Base-by-base conservation (phyloP, 208 protist species). In the Endotrypanum monterogeii region DNA sequence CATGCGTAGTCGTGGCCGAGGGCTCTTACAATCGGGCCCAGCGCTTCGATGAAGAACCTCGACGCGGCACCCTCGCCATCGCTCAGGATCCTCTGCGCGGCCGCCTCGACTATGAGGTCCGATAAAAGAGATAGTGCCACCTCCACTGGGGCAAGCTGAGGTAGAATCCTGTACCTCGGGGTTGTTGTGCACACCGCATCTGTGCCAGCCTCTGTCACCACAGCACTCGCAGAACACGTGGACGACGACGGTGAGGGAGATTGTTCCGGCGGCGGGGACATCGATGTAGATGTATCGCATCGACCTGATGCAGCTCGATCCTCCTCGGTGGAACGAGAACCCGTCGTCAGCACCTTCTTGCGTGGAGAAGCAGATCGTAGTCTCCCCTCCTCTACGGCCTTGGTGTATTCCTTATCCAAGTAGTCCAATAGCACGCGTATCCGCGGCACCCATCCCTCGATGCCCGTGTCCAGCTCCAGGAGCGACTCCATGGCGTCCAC, bases 401-500 rank as follows among this genome's bases (percentile, higher is more conserved):
- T 73, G 9, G 55, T 69, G 44, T 82, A 72, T 78, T 73, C 80
- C 6, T 41, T n/a, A 28, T 58, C 48, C 39, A 94, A 65, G 57
- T 83, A 82, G 63, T 94, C 88, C 58, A 94, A 60, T 52, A 94
- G 71, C 28, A 76, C 63, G 48, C 76, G 78, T 61, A 94, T 79
- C 25, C 79, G 79, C 41, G 72, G 62, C 23, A 65, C 72, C 76
- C 76, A 80, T 8, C 77, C 71, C 35, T 85, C 86, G 23, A 85
- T 70, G 20, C 88, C 88, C 28, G 80, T 87, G 78, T 88, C 86
- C 67, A 94, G 78, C 75, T 94, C 91, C 67, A 95, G 74, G 57
- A 95, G 82, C 50, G 71, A 90, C 71, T 95, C 89, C 6, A 94
- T 63, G 25, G 91, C 87, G 55, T 95, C 91, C 65, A 89, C 83